phyloP scores from a whole-genome alignment of 2,329 filamentous ascomycete species.

The Cercospora sesami region DNA sequence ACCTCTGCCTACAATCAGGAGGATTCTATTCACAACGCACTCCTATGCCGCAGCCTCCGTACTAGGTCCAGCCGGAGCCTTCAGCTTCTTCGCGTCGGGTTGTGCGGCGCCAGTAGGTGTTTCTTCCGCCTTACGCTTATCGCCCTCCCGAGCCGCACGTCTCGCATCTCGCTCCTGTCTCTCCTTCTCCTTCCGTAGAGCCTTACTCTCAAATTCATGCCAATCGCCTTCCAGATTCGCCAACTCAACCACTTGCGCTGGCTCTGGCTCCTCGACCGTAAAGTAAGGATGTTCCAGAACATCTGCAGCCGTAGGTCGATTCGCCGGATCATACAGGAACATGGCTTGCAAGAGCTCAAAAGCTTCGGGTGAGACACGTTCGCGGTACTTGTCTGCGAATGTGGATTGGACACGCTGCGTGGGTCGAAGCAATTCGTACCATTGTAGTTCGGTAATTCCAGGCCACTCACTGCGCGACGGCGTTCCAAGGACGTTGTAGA shows the following conservation, averaged over 20 bases:
- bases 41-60: conserved; percentile 13
- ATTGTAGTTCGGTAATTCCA: conserved; percentile 86
- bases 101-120: conserved; percentile 17
- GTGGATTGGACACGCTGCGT: conserved; percentile 68
- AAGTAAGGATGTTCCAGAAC: conserved; percentile 90
- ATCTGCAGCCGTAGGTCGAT: conserved; percentile 78
- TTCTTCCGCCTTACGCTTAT: conserved; percentile 39
- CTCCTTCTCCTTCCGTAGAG: conserved; percentile 85
- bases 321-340: conserved; percentile 84
- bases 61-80: conserved; percentile 17
- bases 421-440: conserved; percentile 90
- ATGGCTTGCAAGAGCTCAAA: conserved; percentile 81
- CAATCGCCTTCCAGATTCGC: conserved; percentile 85
- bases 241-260: conserved; percentile 79
- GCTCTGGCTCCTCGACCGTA: conserved; percentile 71
- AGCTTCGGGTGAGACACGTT: conserved; percentile 73
- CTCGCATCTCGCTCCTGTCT: conserved; percentile 60
- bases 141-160: conserved; percentile 49
- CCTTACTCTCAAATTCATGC: conserved; percentile 99
- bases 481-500: conserved; percentile 89
- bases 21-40: not conserved
- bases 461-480: conserved; percentile 86
- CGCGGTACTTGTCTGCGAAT: conserved; percentile 80
- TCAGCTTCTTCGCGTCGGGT: conserved; percentile 32
- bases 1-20: conserved; percentile 13